Evolutionary conservation across 2,329 filamentous ascomycete genomes (phyloP).

Genomic region (Xylariaceae sp.): DNA sequence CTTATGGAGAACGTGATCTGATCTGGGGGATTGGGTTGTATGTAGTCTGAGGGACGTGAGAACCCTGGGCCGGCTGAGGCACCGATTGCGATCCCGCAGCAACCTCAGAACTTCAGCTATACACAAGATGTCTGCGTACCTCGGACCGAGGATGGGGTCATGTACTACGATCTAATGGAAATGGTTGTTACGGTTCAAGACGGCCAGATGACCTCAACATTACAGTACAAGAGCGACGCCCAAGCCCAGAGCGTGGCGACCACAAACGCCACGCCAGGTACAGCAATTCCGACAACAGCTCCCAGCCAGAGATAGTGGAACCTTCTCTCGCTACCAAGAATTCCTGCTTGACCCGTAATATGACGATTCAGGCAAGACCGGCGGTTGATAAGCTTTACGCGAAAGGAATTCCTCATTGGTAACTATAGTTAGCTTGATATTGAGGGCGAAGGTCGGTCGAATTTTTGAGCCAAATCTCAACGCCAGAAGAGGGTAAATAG

Average conservation of each 20-base stretch:
- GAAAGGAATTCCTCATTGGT: too few species aligned
- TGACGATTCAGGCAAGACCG: too few species aligned
- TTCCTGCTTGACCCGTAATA: too few species aligned
- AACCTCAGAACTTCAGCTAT: conserved; percentile 22
- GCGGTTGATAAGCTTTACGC: too few species aligned
- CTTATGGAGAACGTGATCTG: conserved; percentile 9
- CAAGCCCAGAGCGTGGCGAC: conserved; percentile 18
- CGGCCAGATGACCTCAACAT: conserved; percentile 34
- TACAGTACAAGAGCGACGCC: conserved; percentile 30
- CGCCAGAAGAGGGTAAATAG: too few species aligned
- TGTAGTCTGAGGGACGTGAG: conserved; percentile 47
- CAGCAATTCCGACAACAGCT: conserved; percentile 14
- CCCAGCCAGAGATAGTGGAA: conserved; percentile 3
- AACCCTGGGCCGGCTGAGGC: too few species aligned
- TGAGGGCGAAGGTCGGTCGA: too few species aligned
- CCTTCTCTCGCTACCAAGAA: too few species aligned
- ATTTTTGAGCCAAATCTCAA: too few species aligned
- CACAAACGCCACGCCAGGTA: conserved; percentile 21
- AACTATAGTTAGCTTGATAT: too few species aligned
- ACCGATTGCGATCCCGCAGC: conserved; percentile 27
- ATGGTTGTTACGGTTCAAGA: conserved; percentile 34
- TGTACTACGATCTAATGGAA: conserved; percentile 46
- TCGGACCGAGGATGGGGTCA: conserved; percentile 38
- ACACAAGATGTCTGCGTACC: conserved; percentile 43
- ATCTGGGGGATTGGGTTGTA: background rate